Base-by-base conservation (phyloP, 2,329 filamentous ascomycete species). In the Parastagonospora avenae region DNA sequence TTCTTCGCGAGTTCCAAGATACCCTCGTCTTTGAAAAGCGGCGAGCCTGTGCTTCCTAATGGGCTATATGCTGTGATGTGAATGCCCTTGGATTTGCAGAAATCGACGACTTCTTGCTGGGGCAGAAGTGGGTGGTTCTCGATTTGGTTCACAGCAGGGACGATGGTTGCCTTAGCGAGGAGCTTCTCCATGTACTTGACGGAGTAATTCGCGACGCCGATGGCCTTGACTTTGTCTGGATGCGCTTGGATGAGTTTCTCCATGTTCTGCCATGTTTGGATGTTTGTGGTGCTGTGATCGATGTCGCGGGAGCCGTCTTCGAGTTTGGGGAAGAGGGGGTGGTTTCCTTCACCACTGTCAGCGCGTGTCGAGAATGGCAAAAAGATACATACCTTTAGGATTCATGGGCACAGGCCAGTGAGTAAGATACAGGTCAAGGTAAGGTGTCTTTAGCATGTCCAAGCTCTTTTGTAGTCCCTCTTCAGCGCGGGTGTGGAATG, bases 371-470 rank as follows among this genome's bases (percentile, higher is more conserved):
- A 16, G 11, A 5, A 19, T 6, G 14, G 12, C 11, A 38, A 8
- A 2, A 12, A 19, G 3, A 31, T 31, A 43, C 57, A 35, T 53
- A 82, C 87, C 88, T 30, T 89, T 82, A 7, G 88, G 88, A 76
- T 92, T 93, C 85, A 92, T 87, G 42, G 88, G 85, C 39, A 91
- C 78, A 5, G 90, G 88, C 90, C 90, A 94, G 77, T 96, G 91
- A 79, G 95, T 83, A 32, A 95, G 80, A 70, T 85, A 91, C 50
- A 95, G 78, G 71, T 95, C 91, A 4, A 95, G 82, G 71, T 95
- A 93, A 59, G 91, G 88, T 41, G 94, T 78, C 1, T 90, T 89
- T 31, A 95, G 77, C 52, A 82, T 81, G 75, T 87, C 83, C 70
- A 94, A 78, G 65, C 86, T 89, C 80, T 87, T 86, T 59, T 91